These are phyloP conservation scores for Chimonanthus praecox DNA, from an alignment of 164 flowering plant species.

Conservation along the genomic window DNA sequence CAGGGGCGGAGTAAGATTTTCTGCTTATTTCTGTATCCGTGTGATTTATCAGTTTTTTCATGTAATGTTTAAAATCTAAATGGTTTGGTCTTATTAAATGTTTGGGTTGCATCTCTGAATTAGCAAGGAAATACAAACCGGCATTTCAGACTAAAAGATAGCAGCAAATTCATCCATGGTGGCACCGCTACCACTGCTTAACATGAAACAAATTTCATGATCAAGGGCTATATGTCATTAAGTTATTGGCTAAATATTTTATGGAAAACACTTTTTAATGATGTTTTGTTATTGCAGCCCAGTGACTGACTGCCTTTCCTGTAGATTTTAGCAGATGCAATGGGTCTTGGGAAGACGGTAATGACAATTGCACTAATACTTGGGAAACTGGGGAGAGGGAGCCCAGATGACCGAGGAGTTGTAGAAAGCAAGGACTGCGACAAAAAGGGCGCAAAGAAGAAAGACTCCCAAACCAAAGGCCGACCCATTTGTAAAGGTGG, in stretches of 20 bases:
- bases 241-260: neutral
- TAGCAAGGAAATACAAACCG: neutral
- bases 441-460: slow-evolving; percentile 8
- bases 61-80: too few species aligned
- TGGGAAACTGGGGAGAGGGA: slow-evolving; percentile 39
- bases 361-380: slow-evolving; percentile 82
- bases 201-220: neutral
- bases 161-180: neutral
- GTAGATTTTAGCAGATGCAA: slow-evolving; percentile 83
- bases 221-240: neutral
- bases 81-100: neutral
- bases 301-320: neutral
- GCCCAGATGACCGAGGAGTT: slow-evolving; percentile 18
- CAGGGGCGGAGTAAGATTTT: slow-evolving; percentile 69
- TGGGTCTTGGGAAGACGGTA: slow-evolving; percentile 92
- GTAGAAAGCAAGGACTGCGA: neutral
- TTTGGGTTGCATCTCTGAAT: neutral
- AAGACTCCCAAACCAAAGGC: slow-evolving; percentile 6
- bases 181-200: neutral
- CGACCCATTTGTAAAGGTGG: slow-evolving; percentile 41
- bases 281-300: neutral
- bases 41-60: neutral
- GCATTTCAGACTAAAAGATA: neutral
- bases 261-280: neutral
- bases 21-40: neutral